Base-by-base conservation (phyloP, 1,284 basidiomycete species). In the Rhizopogon parksii region DNA sequence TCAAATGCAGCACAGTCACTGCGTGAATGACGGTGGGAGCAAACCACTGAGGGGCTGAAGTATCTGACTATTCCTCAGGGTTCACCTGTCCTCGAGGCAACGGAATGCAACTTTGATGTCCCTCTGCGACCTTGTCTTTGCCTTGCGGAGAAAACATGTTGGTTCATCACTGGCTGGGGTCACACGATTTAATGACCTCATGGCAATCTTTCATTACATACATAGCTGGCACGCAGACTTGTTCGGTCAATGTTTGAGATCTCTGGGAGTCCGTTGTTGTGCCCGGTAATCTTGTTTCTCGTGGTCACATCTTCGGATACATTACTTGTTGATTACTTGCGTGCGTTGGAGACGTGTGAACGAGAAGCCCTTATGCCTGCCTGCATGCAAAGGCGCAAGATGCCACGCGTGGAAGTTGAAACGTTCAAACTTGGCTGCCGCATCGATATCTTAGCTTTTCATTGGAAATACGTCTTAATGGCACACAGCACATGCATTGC, bases 401-500 rank as follows among this genome's bases (percentile, higher is more conserved):
- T 19, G 27, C 40, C 40, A 30, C 40, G 40, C 15, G 25, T 42
- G 40, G 30, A 43, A 30, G 27, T 30, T 30, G 0, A 8, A 30
- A 30, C 17, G 30, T 32, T 43, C 7, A 15, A 45, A 30, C 12
- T 21, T 14, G 11, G 17, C 4, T 45, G 42, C 17, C 32, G 27
- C 30, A 32, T 30, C 21, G 21, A 24, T 24, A 24, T 32, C 32
- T 32, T 43, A 27, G 19, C 17, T 17, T 43, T 32, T 5, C 21
- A 24, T 24, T 42, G 12, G 27, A 43, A 43, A 27, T 7, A 14
- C 30, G 32, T 45, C 42, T 32, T 21, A 30, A 45, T 45, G 17
- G 17, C 42, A 45, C 42, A 45, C 42, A 45, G 42, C 42, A 45
- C 17, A 45, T 45, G 42, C 42, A 45, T 45, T 30, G 42, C 42